Evolutionary conservation across 2,329 filamentous ascomycete species (phyloP).

Genomic region (Penicillium sp.): DNA sequence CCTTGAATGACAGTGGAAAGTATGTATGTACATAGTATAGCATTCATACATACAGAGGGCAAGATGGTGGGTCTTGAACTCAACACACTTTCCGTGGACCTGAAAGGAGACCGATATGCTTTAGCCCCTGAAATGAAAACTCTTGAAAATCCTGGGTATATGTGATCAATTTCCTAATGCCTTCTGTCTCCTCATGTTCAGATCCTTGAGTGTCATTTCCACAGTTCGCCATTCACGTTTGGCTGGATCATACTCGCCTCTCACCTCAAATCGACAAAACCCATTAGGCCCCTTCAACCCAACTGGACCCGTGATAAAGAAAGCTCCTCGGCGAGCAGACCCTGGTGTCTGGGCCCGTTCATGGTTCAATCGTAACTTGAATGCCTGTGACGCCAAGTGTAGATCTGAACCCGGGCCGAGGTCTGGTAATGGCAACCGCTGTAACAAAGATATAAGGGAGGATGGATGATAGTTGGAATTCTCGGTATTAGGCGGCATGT

Average conservation of each 20-base stretch:
- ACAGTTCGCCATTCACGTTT: constrained; percentile 32
- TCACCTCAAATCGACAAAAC: constrained; percentile 38
- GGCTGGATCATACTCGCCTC: constrained; percentile 38
- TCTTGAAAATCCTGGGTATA: background rate
- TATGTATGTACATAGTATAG: background rate
- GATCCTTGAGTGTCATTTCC: constrained; percentile 34
- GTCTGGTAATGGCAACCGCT: constrained; percentile 36
- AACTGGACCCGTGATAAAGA: constrained; percentile 37
- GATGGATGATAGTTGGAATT: constrained; percentile 27
- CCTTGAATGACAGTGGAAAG: background rate
- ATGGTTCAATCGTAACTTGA: constrained; percentile 32
- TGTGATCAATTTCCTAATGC: constrained; percentile 24
- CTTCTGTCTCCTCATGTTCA: constrained; percentile 30
- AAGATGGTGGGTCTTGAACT: background rate
- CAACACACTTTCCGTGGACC: background rate
- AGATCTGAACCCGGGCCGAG: constrained; percentile 38
- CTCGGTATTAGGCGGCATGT: constrained; percentile 15
- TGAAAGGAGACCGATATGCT: background rate
- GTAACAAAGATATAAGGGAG: constrained; percentile 33
- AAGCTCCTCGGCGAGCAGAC: constrained; percentile 33
- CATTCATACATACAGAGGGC: background rate
- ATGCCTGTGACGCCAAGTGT: constrained; percentile 33
- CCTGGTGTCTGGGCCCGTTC: constrained; percentile 21
- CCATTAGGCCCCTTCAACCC: constrained; percentile 36
- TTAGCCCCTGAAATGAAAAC: background rate